Conservation (phyloP, 768 basidiomycete genomes). For the Lactifluus pinguis region DNA sequence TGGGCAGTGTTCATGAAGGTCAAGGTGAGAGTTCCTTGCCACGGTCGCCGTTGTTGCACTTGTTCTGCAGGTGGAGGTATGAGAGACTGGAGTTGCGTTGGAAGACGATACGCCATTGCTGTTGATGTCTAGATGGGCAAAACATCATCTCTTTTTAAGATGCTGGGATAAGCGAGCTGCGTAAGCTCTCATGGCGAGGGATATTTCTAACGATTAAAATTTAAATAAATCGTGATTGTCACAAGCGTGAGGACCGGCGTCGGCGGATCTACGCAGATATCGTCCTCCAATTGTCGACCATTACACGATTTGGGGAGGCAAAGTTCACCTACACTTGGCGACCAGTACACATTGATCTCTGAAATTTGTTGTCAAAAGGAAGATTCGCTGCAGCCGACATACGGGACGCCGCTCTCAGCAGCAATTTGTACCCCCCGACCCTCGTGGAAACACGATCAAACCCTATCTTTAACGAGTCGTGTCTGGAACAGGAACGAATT, state of each 20-base stretch:
- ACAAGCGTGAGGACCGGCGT: neutral
- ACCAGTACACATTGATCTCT: neutral
- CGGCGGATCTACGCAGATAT: neutral
- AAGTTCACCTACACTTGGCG: neutral
- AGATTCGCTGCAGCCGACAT: neutral
- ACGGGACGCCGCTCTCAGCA: neutral
- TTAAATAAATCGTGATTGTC: neutral
- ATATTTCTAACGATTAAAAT: no score
- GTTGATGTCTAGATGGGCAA: neutral
- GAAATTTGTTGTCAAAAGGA: neutral
- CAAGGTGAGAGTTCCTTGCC: slow-evolving; percentile 49
- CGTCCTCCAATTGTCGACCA: neutral
- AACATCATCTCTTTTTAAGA: neutral
- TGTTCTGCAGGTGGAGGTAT: slow-evolving; percentile 47
- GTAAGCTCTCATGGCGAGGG: no score
- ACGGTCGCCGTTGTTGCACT: slow-evolving; percentile 35
- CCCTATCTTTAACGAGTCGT: neutral
- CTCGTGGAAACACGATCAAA: slow-evolving; percentile 13
- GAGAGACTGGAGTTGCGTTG: slow-evolving; percentile 50
- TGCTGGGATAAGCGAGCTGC: no score
- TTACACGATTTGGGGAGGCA: neutral
- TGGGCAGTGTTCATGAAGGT: slow-evolving; percentile 39
- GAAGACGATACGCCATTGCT: slow-evolving; percentile 52
- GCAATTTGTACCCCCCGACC: neutral
- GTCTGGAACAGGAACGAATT: neutral